Base-by-base conservation (phyloP, 129 eudicot species). In the Kitagawia praeruptora region DNA sequence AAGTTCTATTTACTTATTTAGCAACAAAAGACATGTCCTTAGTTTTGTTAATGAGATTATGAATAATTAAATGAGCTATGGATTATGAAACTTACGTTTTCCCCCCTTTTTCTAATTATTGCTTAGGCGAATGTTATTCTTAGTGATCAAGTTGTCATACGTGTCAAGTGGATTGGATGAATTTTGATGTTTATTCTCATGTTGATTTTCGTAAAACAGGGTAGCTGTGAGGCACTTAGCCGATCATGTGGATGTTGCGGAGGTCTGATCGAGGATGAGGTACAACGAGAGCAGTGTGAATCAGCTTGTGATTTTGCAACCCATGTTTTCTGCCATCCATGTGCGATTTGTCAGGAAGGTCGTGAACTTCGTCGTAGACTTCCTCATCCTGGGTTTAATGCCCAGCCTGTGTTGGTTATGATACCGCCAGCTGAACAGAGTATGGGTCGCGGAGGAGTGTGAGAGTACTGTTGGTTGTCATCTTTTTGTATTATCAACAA, bases 291-390 rank as follows among this genome's bases (percentile, higher is more conserved):
- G 84, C 93, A 91, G 44, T 91, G 93, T 5, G 98, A 93, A 78
- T 51, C 90, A 40, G 91, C 89, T 31, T 91, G 98, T 67, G 98
- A 93, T 75, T 88, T 93, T 66, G 96, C 90, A 34, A 88, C 93
- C 37, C 97, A 93, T 81, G 80, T 93, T 42, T 91, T 93, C 79
- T 93, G 98, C 85, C 98, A 93, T 66, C 83, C 93, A 27, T 93
- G 98, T 76, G 97, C 98, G 47, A 91, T 93, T 75, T 93, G 98
- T 83, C 98, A 93, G 89, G 98, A 93, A 84, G 98, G 97, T 3
- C 96, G 98, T 75, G 98, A 93, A 81, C 76, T 93, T 77, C 96
- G 98, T 14, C 97, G 97, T 9, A 88, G 97, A 89, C 83, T 93
- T 75, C 93, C 96, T 47, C 98, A 93, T 84, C 97, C 98, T 10